phyloP scores from a whole-genome alignment of 768 basidiomycete genomes.

The Leccinum olivaceopallidum region DNA sequence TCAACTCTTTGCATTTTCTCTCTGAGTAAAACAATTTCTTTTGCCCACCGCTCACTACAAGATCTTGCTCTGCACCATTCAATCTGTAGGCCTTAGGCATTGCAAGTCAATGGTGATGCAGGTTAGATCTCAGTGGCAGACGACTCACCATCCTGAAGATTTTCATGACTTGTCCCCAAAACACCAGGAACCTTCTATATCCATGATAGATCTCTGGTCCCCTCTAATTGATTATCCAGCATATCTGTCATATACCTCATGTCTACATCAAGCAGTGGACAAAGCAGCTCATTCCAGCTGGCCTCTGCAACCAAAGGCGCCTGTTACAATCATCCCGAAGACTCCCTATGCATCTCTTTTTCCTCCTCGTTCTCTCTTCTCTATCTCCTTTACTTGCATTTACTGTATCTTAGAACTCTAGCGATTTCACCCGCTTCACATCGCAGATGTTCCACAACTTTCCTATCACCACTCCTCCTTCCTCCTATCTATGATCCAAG shows the following conservation, averaged over 20 bases:
- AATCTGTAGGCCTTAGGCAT: not conserved
- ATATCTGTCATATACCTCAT: not conserved
- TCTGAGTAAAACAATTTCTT: not conserved
- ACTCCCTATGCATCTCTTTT: no score
- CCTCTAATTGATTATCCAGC: not conserved
- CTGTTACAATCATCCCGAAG: no score
- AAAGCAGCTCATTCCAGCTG: not conserved
- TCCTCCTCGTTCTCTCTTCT: no score
- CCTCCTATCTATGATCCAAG: no score
- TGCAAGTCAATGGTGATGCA: not conserved
- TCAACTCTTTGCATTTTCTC: constrained; percentile 1
- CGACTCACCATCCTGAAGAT: not conserved
- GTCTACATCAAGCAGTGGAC: not conserved
- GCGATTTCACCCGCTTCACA: no score
- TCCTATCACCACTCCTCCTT: no score
- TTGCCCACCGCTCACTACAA: not conserved
- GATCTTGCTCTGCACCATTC: constrained; percentile 35
- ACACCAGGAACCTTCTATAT: not conserved
- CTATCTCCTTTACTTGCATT: no score
- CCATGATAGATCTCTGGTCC: not conserved
- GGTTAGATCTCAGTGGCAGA: no score
- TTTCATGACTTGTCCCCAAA: not conserved
- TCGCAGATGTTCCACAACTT: no score
- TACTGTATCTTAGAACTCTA: no score
- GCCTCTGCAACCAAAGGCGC: not conserved